Evolutionary conservation across 1,284 basidiomycete genomes (phyloP), one percentile per base, ranked within the genome.

Genomic region (Vanrija sp.): DNA sequence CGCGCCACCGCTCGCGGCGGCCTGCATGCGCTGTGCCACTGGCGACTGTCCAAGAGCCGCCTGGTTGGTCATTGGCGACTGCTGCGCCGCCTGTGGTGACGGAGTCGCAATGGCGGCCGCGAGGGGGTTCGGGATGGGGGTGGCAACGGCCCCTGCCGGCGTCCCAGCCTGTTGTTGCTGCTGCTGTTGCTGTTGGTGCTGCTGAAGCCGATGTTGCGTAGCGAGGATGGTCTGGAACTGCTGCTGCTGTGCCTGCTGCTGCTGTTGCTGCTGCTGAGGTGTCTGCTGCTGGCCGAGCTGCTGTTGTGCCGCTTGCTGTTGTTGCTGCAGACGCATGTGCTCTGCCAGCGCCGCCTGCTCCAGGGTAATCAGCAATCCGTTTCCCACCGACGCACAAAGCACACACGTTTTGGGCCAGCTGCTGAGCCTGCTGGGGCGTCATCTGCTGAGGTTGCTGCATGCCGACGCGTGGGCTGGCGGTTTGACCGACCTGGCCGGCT

Each of bases 401-500:
- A 50, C 57, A 19, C 27, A 59, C 57, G 14, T 50, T 49, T 20
- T 52, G 57, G n/a, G 31, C 51, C 57, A 59, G 56, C 54, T 59
- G 57, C 18, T 31, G 31, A 31, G 50, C 51, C 27, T 51, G 55
- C 41, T 49, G 51, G 0, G 48, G 51, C 15, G 47, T 56, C 15
- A 59, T 45, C 45, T 51, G 49, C 42, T 49, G 49, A 12, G 51
- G 45, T 22, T 54, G 53, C 41, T 55, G 53, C 42, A 48, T 51
- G 6, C 49, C 53, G 12, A 59, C 38, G n/a, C 53, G 53, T 15
- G 57, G 54, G 12, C 45, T 48, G 27, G 51, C 46, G 38, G 41
- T 45, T 14, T 24, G 42, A 16, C 25, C 49, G 7, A 27, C 20
- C 10, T n/a, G 25, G 12, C 46, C 46, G 16, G 47, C 37, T 16